These are phyloP conservation scores for Zoysia japonica DNA, from an alignment of 176 grass and related monocot genomes.

Conservation along the genomic window DNA sequence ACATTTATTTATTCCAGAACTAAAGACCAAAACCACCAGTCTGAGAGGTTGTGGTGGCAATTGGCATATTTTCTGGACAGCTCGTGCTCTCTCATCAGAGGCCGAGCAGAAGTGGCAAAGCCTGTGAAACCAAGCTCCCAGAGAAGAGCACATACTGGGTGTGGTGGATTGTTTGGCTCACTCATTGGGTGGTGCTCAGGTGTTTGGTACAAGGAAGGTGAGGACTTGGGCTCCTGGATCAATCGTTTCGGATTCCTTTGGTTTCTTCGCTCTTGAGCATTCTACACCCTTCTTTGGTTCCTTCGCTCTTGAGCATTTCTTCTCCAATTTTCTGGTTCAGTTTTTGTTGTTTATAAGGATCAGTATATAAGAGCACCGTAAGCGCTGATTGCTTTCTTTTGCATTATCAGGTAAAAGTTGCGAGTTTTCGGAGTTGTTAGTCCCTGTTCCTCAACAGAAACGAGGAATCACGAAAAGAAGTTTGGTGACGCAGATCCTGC, in stretches of 20 bases:
- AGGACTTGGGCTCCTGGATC: constrained; percentile 8
- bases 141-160: neutral
- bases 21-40: constrained; percentile 19
- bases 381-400: constrained; percentile 12
- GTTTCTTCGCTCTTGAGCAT: constrained; percentile 27
- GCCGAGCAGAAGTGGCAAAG: neutral
- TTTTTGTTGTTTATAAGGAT: constrained; percentile 4
- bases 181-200: constrained; percentile 16
- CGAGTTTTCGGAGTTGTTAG: neutral
- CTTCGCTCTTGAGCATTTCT: neutral
- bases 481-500: constrained; percentile 29
- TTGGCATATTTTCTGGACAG: constrained; percentile 32
- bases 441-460: neutral
- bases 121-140: constrained; percentile 20
- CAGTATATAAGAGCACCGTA: neutral
- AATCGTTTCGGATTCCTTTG: constrained; percentile 2
- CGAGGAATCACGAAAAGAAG: constrained; percentile 5
- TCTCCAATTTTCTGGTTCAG: neutral
- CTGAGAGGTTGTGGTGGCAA: constrained; percentile 22
- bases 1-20: constrained; percentile 12
- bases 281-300: neutral
- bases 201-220: constrained; percentile 29
- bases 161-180: constrained; percentile 3
- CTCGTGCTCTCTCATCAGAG: constrained; percentile 1
- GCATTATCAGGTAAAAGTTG: constrained; percentile 15